Base-by-base conservation (phyloP, 306 rosid species). In the Oxytropis ochrocephala region DNA sequence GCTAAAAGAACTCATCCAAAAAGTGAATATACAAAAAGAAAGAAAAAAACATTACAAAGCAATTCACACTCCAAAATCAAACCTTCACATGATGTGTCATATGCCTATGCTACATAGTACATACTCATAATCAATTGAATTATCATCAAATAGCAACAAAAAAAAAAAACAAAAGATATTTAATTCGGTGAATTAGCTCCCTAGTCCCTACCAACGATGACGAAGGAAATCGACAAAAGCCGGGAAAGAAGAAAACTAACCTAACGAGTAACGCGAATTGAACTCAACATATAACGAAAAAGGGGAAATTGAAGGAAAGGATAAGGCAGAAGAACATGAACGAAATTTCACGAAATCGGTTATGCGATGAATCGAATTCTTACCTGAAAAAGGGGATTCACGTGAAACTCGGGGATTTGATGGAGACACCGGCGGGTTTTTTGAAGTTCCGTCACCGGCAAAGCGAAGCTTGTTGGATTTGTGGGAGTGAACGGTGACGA, bases 391-490 rank as follows among this genome's bases (percentile, higher is more conserved):
- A 52, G 33, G 67, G 21, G 0, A 4, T 17, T 6, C 75, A 74
- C 48, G 58, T 50, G 64, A 64, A 74, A 60, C 50, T 58, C n/a
- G 11, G 47, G 57, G 65, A 69, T 5, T 38, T 43, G 77, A 69
- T 72, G 21, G 5, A 46, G 53, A 65, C 19, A 80, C 77, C 13
- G 82, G 74, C 69, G 67, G 86, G 83, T 50, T 86, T 13, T 74
- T 67, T 70, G 19, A 69, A 76, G 73, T 64, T 79, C 82, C 76
- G 77, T 85, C 88, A 85, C 96, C 90, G 91, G 90, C 76, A 51
- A 60, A 64, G 71, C 32, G 43, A 49, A 41, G 38, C 68, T 11
- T 2, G 72, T 41, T 41, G 51, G 51, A 72, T 51, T 64, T 8
- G 67, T 30, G 74, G 30, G 62, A 76, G 75, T 67, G 78, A 83